Base-by-base conservation (phyloP, 1,284 basidiomycete genomes). In the Puccinia coronata region DNA sequence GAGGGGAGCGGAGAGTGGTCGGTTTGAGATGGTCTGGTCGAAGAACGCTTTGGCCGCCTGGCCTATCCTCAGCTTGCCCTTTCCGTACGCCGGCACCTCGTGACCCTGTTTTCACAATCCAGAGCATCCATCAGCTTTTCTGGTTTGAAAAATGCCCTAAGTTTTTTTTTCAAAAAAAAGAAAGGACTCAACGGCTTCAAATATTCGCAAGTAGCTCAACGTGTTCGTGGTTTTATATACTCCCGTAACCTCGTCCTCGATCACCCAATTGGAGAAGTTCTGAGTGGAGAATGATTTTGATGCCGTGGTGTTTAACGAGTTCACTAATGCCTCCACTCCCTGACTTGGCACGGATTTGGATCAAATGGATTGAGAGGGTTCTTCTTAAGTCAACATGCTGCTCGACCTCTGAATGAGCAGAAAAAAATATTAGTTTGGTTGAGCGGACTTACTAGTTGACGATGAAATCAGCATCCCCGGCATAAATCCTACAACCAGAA, bases 61-160 rank as follows among this genome's bases (percentile, higher is more conserved):
- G 18, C 77, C 77, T 1, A 51, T 28, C 12, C 41, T 28, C 53
- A 79, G 55, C 55, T 71, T 71, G 31, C 69, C 69, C 25, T 80
- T 71, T 43, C 67, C 78, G 63, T 80, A 72, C 23, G 69, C 78
- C 31, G 78, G 77, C 11, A 79, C 77, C 43, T 70, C 55, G 43
- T 79, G 77, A 11, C 77, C 77, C 77, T 79, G 34, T 2, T 57
- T 3, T 25, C 25, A 18, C 49, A 70, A 70, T 43, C 25, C 23
- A 73, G 31, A 20, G 55, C 47, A 63, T 65, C 3, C 41, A 59
- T 41, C 47, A 3, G 18, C 49, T n/a, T 20, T 41, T 25, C 12
- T 18, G 41, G 2, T 75, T 23, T 12, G 4, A 2, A n/a, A 8
- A 11, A 3, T 31, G 43, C 23, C 16, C n/a, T 25, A 20, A 51